Conservation (phyloP, 108 stramenopile genomes). For the Cyclostephanos tholiformis region DNA sequence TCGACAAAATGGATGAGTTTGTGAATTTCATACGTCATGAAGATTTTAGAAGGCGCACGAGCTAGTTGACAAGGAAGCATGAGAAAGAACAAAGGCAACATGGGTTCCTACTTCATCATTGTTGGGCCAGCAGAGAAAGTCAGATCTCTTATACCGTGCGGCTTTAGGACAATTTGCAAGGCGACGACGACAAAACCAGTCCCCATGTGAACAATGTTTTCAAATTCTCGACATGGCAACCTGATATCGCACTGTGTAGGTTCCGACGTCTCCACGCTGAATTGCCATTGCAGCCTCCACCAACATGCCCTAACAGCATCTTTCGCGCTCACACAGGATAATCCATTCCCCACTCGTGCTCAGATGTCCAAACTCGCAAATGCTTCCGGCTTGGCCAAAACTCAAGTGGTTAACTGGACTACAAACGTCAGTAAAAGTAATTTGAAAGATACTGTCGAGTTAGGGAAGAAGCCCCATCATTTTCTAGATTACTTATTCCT, state of each 20-base stretch:
- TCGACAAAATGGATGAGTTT: conserved; percentile 33
- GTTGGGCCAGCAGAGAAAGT: conserved; percentile 1
- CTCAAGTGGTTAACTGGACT: conserved; percentile 58
- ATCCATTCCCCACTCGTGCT: conserved; percentile 28
- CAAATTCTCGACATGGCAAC: conserved; percentile 69
- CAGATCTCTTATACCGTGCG: neutral
- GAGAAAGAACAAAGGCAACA: conserved; percentile 12
- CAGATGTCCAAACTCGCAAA: conserved; percentile 16
- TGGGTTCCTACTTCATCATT: neutral
- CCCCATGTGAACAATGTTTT: conserved; percentile 36
- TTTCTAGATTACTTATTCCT: conserved; percentile 66
- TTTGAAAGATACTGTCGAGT: conserved; percentile 51
- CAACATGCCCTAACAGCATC: too few relatives aligned
- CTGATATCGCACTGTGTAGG: conserved; percentile 65
- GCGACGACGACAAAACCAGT: too few relatives aligned
- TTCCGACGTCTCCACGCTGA: too few relatives aligned
- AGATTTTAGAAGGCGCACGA: conserved; percentile 48
- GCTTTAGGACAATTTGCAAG: neutral
- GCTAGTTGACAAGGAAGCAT: conserved; percentile 29
- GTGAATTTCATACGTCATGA: conserved; percentile 40
- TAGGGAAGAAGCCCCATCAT: conserved; percentile 64
- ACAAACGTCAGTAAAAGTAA: conserved; percentile 65
- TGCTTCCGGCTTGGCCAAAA: conserved; percentile 2
- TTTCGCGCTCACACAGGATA: too few relatives aligned
- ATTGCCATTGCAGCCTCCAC: too few relatives aligned